These are phyloP conservation scores for Hericium erinaceus DNA, from an alignment of 768 basidiomycete species.

Conservation along the genomic window DNA sequence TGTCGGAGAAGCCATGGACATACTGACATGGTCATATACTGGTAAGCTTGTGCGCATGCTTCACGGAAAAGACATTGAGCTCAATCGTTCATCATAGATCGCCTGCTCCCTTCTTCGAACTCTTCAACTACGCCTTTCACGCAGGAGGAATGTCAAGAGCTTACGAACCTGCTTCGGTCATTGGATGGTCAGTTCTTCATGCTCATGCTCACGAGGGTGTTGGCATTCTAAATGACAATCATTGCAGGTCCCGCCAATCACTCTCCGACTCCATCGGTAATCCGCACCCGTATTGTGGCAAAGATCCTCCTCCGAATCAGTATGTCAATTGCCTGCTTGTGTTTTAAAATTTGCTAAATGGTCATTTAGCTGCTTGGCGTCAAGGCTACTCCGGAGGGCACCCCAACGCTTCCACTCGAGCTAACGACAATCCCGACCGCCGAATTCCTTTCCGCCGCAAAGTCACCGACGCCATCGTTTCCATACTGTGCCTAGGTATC, in stretches of 20 bases:
- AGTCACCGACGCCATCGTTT: constrained; percentile 48
- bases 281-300: constrained; percentile 13
- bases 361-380: constrained; percentile 9
- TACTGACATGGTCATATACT: constrained; percentile 74
- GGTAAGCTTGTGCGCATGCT: constrained; percentile 26
- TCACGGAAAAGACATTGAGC: neutral
- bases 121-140: constrained; percentile 57
- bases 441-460: constrained; percentile 37
- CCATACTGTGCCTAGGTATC: constrained; percentile 65
- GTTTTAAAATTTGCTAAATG: neutral
- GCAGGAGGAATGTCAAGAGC: constrained; percentile 70
- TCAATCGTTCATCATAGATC: constrained; percentile 35
- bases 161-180: constrained; percentile 49
- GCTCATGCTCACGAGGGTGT: neutral
- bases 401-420: constrained; percentile 12
- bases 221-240: neutral
- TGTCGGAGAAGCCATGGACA: constrained; percentile 61
- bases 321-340: neutral
- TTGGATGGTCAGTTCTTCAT: constrained; percentile 20
- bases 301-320: constrained; percentile 13
- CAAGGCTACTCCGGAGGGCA: constrained; percentile 4
- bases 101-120: constrained; percentile 52
- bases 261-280: neutral
- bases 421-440: constrained; percentile 22
- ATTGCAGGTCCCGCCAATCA: neutral